Conservation (phyloP, 2,329 filamentous ascomycete genomes). For the Trichoderma brevicompactum region DNA sequence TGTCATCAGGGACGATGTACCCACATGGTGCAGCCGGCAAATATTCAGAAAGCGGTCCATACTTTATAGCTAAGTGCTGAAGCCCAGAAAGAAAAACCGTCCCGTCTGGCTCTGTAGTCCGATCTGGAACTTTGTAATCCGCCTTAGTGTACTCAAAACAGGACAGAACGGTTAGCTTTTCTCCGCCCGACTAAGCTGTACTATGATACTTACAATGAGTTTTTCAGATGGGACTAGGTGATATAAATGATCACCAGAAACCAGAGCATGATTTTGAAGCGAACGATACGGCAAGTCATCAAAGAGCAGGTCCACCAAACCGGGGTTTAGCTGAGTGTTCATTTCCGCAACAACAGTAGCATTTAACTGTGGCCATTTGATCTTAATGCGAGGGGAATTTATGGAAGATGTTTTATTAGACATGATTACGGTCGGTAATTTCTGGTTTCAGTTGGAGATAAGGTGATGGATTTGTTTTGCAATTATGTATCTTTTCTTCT, state of each 20-base stretch:
- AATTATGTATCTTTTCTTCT: not conserved
- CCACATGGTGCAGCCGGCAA: not conserved
- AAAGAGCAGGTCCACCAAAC: not conserved
- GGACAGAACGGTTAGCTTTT: not conserved
- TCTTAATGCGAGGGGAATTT: not conserved
- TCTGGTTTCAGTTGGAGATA: not conserved
- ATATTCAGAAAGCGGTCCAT: not conserved
- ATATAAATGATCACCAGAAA: not conserved
- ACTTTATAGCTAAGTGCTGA: not conserved
- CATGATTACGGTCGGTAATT: not conserved
- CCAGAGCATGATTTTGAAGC: not conserved
- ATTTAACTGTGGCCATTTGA: not conserved
- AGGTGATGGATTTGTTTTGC: not conserved
- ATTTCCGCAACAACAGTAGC: not conserved
- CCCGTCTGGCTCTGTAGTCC: not conserved
- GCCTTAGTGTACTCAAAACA: not conserved
- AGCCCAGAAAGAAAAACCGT: not conserved
- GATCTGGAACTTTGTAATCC: not conserved
- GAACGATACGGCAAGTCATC: not conserved
- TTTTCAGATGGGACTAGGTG: not conserved
- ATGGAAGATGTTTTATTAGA: not conserved
- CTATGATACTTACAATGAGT: not conserved
- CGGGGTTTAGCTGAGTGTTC: not conserved
- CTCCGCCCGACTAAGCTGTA: not conserved
- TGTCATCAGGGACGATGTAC: not conserved